A percentile compares a stretch with the other conserved stretches of the same genome.
These are phyloP conservation scores for Leccinum disarticulatum DNA, from an alignment of 768 basidiomycete genomes.

Conservation along the genomic window DNA sequence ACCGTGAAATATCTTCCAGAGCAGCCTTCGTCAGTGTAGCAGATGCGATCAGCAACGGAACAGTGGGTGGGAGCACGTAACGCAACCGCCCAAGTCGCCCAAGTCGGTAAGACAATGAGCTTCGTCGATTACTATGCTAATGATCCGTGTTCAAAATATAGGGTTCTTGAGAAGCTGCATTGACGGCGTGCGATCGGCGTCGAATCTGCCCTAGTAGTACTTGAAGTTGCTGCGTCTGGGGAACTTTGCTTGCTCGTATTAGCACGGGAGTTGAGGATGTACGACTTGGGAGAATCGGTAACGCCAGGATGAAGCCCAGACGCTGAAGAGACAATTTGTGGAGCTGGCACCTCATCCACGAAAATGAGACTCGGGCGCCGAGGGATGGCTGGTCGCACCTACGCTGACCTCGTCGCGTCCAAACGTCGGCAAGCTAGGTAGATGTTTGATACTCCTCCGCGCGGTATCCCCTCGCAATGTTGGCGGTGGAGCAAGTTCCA, in stretches of 20 bases:
- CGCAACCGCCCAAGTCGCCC: too few relatives aligned
- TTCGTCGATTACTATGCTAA: too few relatives aligned
- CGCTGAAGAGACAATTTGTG: constrained; percentile 3
- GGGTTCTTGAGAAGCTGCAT: constrained; percentile 7
- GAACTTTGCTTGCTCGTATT: constrained; percentile 9
- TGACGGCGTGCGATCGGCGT: constrained; percentile 8
- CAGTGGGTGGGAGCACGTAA: too few relatives aligned
- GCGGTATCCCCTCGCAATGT: constrained; percentile 10
- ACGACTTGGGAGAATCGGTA: constrained; percentile 8
- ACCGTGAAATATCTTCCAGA: too few relatives aligned
- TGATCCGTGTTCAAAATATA: too few relatives aligned
- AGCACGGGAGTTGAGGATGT: constrained; percentile 17
- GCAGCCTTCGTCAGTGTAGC: too few relatives aligned
- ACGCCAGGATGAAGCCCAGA: constrained; percentile 3
- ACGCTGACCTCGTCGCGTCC: constrained; percentile 3
- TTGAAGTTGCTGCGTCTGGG: not conserved
- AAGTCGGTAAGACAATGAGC: too few relatives aligned
- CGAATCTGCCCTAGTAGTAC: not conserved
- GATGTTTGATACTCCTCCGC: constrained; percentile 19
- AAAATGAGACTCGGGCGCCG: constrained; percentile 20
- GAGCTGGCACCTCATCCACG: not conserved
- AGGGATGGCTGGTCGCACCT: not conserved
- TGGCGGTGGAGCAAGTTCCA: constrained; percentile 21
- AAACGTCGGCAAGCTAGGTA: constrained; percentile 26
- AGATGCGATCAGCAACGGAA: too few relatives aligned